These are phyloP conservation scores for Trichoderma virens DNA, from an alignment of 495 filamentous ascomycete species.

Conservation along the genomic window DNA sequence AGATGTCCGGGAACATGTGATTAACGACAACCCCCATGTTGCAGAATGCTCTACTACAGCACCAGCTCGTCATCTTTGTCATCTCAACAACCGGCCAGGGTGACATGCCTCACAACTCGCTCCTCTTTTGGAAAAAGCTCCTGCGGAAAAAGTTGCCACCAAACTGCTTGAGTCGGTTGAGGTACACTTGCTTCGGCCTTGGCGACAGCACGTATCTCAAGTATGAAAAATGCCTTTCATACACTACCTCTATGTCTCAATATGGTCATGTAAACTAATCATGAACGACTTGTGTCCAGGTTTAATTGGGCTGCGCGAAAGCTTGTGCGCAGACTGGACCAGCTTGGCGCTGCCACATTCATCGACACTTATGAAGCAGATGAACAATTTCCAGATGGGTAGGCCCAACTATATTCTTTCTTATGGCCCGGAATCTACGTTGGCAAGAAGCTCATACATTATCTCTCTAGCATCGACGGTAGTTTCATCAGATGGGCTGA, in stretches of 20 bases:
- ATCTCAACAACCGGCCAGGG: constrained; percentile 93
- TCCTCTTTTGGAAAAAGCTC: constrained; percentile 77
- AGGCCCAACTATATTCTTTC: constrained; percentile 22
- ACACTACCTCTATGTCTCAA: background rate
- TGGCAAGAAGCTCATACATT: background rate
- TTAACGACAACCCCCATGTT: background rate
- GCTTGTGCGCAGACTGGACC: constrained; percentile 73
- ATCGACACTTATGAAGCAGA: constrained; percentile 78
- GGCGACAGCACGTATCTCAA: constrained; percentile 92
- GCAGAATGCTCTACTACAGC: constrained; percentile 39
- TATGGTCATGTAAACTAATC: background rate
- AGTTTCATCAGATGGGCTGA: constrained; percentile 71
- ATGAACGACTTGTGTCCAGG: constrained; percentile 34
- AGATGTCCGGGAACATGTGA: too few relatives aligned
- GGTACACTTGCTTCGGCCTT: constrained; percentile 80
- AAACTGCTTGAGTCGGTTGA: constrained; percentile 56
- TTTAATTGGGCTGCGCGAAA: constrained; percentile 93
- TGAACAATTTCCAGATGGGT: constrained; percentile 91
- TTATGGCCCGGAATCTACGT: background rate
- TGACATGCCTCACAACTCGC: constrained; percentile 75
- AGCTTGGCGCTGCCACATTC: constrained; percentile 75
- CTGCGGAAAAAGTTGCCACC: constrained; percentile 67
- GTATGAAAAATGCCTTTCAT: constrained; percentile 33
- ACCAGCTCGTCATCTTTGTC: constrained; percentile 65
- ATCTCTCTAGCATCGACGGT: constrained; percentile 52